Conservation (phyloP, 2,329 filamentous ascomycete genomes). For the Calonectria pseudoturangicola region DNA sequence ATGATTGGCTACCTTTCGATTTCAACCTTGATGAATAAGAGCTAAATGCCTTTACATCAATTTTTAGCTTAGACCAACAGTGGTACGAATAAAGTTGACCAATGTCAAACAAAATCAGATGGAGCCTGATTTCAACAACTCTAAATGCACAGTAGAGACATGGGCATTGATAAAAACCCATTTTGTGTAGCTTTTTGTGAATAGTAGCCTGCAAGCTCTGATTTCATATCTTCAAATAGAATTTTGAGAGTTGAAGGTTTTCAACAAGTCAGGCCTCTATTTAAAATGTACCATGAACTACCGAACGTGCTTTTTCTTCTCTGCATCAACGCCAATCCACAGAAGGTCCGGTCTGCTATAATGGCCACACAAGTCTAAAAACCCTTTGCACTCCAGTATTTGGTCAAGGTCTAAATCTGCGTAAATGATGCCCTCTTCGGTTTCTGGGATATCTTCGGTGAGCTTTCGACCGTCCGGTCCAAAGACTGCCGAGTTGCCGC, state of each 20-base stretch:
- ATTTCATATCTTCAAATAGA: background rate
- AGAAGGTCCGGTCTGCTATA: slow-evolving; percentile 32
- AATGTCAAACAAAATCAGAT: no score
- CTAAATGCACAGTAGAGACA: no score
- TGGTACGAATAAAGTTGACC: no score
- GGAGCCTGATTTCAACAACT: no score
- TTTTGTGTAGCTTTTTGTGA: no score
- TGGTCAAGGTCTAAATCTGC: slow-evolving; percentile 24
- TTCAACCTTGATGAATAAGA: no score
- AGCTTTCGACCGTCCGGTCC: slow-evolving; percentile 30
- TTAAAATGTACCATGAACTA: no score
- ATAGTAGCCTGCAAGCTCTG: accelerated
- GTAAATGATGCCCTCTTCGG: slow-evolving; percentile 14
- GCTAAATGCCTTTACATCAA: no score
- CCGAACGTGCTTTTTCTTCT: slow-evolving; percentile 1
- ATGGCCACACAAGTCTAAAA: slow-evolving; percentile 25
- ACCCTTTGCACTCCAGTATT: background rate
- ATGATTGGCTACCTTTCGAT: no score
- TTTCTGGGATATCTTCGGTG: slow-evolving; percentile 1
- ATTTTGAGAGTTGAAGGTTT: background rate
- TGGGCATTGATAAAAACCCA: no score
- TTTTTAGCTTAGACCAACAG: no score
- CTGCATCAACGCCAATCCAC: slow-evolving; percentile 26
- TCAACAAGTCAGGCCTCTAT: slow-evolving; percentile 36
- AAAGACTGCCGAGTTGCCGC: slow-evolving; percentile 23